phyloP scores from a whole-genome alignment of 108 stramenopile species.

The Stephanodiscus triporus region DNA sequence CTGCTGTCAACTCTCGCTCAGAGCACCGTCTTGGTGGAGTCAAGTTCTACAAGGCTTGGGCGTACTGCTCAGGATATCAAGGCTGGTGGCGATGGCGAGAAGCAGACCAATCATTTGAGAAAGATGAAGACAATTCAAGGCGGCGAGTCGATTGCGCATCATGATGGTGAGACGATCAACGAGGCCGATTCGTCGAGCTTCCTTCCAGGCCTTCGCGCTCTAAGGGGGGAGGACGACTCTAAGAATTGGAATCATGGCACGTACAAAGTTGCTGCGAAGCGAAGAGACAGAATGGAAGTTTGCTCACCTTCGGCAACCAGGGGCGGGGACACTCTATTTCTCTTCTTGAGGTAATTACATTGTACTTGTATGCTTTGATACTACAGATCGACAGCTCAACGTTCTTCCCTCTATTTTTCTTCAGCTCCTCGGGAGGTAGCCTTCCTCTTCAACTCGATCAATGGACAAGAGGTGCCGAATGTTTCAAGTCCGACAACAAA shows the following conservation, averaged over 20 bases:
- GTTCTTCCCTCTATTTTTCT: not conserved
- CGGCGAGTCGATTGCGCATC: not conserved
- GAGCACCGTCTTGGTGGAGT: not conserved
- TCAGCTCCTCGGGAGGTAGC: constrained; percentile 36
- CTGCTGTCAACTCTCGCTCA: constrained; percentile 8
- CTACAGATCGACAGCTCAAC: not conserved
- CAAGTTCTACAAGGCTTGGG: constrained; percentile 1
- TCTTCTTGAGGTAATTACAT: constrained; percentile 15
- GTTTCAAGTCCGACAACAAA: constrained; percentile 42
- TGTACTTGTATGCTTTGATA: not conserved
- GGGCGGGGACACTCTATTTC: constrained; percentile 42
- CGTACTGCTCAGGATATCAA: not conserved
- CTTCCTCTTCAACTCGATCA: constrained; percentile 31
- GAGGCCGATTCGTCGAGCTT: not conserved
- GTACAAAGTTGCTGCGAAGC: constrained; percentile 23
- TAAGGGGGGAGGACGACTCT: not conserved
- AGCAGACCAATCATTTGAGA: constrained; percentile 16
- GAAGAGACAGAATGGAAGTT: constrained; percentile 24
- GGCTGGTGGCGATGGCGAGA: not conserved
- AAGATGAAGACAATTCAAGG: constrained; percentile 6
- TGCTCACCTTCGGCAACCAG: constrained; percentile 29
- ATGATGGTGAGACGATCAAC: constrained; percentile 13
- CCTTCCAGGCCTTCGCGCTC: not conserved
- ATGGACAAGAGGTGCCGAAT: constrained; percentile 42
- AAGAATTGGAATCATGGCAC: constrained; percentile 39